These are phyloP conservation scores for Amanita thiersii DNA, from an alignment of 768 basidiomycete genomes.

Conservation along the genomic window DNA sequence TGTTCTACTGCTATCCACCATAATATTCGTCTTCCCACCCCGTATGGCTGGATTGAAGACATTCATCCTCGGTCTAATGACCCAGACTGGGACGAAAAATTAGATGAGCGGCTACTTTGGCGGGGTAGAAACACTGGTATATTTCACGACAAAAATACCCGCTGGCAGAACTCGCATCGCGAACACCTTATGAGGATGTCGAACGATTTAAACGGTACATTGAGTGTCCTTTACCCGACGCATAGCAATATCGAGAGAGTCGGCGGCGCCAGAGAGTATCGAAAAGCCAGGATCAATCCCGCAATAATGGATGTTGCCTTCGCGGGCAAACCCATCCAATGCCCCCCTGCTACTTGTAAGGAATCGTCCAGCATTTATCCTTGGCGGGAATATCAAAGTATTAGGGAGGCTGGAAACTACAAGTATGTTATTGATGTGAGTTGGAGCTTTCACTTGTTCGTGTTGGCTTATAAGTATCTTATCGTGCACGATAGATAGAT, in stretches of 20 bases:
- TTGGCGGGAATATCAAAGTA: conserved; percentile 35
- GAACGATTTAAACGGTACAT: conserved; percentile 32
- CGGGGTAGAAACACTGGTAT: conserved; percentile 71
- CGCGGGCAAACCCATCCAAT: conserved; percentile 33
- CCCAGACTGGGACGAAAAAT: conserved; percentile 57
- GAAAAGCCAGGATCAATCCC: conserved; percentile 36
- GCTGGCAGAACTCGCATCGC: conserved; percentile 47
- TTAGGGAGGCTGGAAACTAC: conserved; percentile 44
- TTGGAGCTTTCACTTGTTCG: conserved; percentile 5
- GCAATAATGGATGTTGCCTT: conserved; percentile 59
- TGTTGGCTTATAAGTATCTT: neutral
- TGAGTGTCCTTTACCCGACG: conserved; percentile 28
- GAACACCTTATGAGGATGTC: conserved; percentile 34
- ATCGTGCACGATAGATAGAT: conserved; percentile 31
- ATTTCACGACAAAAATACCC: conserved; percentile 24
- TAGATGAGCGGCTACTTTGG: conserved; percentile 59
- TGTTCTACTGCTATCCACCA: conserved; percentile 44
- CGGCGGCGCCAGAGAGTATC: conserved; percentile 23
- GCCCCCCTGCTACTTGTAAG: conserved; percentile 34
- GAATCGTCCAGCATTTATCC: conserved; percentile 38
- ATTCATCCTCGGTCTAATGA: conserved; percentile 35
- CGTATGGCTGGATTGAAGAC: conserved; percentile 40
- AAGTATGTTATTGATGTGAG: conserved; percentile 55
- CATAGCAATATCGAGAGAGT: conserved; percentile 19
- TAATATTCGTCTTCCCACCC: conserved; percentile 43